Conservation (phyloP, 139 green algal genomes). For the Tetraselmis striata region DNA sequence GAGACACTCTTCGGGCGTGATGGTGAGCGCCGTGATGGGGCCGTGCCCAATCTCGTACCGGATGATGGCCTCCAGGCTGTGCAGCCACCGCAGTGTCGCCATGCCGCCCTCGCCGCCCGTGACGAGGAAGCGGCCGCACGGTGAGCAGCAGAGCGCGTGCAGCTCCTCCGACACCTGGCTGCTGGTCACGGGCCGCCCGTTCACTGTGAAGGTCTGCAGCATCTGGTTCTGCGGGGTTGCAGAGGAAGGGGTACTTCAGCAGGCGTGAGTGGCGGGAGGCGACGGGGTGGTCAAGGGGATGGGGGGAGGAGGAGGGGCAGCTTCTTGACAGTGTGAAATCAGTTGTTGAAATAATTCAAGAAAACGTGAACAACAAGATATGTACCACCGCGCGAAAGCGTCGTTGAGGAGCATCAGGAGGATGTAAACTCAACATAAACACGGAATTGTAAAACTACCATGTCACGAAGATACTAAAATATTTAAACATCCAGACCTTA, state of each 20-base stretch:
- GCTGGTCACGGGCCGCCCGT: slow-evolving; percentile 24
- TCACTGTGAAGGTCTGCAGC: slow-evolving; percentile 42
- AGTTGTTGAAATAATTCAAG: no score
- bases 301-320: neutral
- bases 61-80: slow-evolving; percentile 28
- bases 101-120: slow-evolving; percentile 32
- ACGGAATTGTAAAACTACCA: no score
- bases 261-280: neutral
- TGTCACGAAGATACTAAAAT: no score
- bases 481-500: no score
- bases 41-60: slow-evolving; percentile 2
- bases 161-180: slow-evolving; percentile 34
- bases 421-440: no score
- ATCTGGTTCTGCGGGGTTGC: slow-evolving; percentile 20
- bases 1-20: slow-evolving; percentile 36
- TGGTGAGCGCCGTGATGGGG: slow-evolving; percentile 17
- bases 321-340: no score
- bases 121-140: slow-evolving; percentile 36
- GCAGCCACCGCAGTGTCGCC: slow-evolving; percentile 33
- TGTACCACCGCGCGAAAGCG: no score
- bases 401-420: no score
- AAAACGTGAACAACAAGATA: no score
- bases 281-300: neutral
- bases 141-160: slow-evolving; percentile 17
- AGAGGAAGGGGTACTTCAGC: neutral